phyloP scores from a whole-genome alignment of 768 basidiomycete genomes.

The Lentinula raphanica region DNA sequence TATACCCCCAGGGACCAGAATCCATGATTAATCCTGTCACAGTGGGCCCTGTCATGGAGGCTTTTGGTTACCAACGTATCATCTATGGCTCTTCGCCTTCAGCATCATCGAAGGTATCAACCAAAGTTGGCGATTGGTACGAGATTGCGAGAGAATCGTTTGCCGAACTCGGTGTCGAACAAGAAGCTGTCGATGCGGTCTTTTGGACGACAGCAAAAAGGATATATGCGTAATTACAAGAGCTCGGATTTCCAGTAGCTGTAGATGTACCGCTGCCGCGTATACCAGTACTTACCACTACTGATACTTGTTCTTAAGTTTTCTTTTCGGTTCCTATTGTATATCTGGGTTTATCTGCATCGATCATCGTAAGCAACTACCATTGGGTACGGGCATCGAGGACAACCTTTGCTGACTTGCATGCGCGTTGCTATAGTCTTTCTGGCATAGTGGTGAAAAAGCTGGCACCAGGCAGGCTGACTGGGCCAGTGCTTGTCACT shows the following conservation, averaged over 20 bases:
- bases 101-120: constrained; percentile 37
- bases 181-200: constrained; percentile 69
- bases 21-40: constrained; percentile 1
- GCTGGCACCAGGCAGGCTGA: too few relatives aligned
- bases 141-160: constrained; percentile 74
- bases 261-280: too few relatives aligned
- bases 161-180: constrained; percentile 75
- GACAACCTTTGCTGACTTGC: too few relatives aligned
- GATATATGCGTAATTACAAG: constrained; percentile 35
- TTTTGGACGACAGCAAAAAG: constrained; percentile 51
- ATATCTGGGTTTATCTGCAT: too few relatives aligned
- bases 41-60: constrained; percentile 83
- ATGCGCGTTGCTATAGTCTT: too few relatives aligned
- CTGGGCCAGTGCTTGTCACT: too few relatives aligned
- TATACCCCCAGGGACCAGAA: constrained; percentile 4
- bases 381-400: too few relatives aligned
- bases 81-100: constrained; percentile 78
- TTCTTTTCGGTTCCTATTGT: too few relatives aligned
- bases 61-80: constrained; percentile 80
- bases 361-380: too few relatives aligned
- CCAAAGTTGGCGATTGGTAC: constrained; percentile 69
- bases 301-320: too few relatives aligned
- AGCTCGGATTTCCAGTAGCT: neutral
- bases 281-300: too few relatives aligned
- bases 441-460: too few relatives aligned